Percentiles rank a stretch among this genome's conserved stretches.
Conservation (phyloP, 2,329 filamentous ascomycete genomes). For the Cladosporium oxysporum region DNA sequence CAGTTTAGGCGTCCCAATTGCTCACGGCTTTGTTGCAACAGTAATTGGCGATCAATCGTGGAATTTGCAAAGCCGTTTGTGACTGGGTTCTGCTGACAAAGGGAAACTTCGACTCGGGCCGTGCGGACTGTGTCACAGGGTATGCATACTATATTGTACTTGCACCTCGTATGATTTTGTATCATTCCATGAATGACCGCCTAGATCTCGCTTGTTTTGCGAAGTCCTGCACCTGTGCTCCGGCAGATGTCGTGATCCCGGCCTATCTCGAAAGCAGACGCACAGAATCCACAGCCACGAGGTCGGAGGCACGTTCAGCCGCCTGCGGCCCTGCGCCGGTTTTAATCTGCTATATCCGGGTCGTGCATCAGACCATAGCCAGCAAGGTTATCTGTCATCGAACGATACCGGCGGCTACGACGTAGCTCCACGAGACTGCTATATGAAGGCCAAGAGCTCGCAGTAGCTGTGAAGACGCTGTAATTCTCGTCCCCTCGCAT, state of each 20-base stretch:
- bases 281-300: conserved; percentile 3
- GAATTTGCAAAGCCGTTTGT: conserved; percentile 1
- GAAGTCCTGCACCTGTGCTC: not conserved
- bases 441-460: not conserved
- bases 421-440: not conserved
- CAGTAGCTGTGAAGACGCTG: no score
- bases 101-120: not conserved
- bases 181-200: not conserved
- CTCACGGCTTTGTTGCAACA: not conserved
- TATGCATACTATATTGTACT: not conserved
- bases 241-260: not conserved
- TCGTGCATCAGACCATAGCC: not conserved
- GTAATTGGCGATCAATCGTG: not conserved
- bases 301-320: conserved; percentile 6
- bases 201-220: not conserved
- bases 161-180: not conserved
- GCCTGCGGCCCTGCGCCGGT: conserved; percentile 1
- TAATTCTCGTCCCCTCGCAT: not conserved
- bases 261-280: not conserved
- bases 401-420: conserved; percentile 2
- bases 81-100: conserved; percentile 3
- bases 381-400: not conserved
- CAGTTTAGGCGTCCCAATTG: not conserved
- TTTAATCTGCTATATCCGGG: conserved; percentile 6
- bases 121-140: not conserved